A percentile compares a stretch with the other conserved stretches of the same genome.
Evolutionary conservation across 805 yeast species (phyloP).

Genomic region (Candida koratica): DNA sequence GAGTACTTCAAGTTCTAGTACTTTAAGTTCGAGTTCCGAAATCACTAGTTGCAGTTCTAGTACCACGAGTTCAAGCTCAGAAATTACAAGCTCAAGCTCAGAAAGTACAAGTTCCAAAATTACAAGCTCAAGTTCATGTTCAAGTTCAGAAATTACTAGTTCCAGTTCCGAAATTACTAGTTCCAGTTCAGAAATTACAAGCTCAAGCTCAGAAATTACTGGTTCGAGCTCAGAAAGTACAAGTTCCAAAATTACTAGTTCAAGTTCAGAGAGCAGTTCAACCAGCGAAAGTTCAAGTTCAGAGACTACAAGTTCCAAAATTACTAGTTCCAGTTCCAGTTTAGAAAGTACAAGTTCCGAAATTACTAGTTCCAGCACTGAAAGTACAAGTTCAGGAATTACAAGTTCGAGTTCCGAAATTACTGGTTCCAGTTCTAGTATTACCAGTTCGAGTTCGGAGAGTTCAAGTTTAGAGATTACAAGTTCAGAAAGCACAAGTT

Average conservation of each 20-base stretch:
- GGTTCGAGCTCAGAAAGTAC: not conserved
- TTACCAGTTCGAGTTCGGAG: not conserved
- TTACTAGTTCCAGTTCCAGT: not conserved
- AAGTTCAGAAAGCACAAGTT: too few species aligned
- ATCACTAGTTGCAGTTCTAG: not conserved
- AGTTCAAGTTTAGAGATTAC: too few species aligned
- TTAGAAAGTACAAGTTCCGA: not conserved
- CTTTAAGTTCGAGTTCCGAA: not conserved
- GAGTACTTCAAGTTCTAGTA: not conserved
- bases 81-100: not conserved
- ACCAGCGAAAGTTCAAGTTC: not conserved
- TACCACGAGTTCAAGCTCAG: not conserved
- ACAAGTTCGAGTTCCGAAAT: not conserved
- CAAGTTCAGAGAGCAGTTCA: not conserved
- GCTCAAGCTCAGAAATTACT: not conserved
- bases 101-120: not conserved
- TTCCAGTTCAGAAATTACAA: not conserved
- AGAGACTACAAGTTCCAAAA: not conserved
- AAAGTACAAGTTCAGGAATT: not conserved
- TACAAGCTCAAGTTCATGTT: not conserved
- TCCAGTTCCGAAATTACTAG: not conserved
- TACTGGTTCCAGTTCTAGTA: not conserved
- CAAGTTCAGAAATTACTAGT: not conserved
- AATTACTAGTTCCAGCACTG: not conserved
- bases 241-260: not conserved